phyloP scores from a whole-genome alignment of 2,329 filamentous ascomycete genomes.

The Hymenoscyphus albidus region DNA sequence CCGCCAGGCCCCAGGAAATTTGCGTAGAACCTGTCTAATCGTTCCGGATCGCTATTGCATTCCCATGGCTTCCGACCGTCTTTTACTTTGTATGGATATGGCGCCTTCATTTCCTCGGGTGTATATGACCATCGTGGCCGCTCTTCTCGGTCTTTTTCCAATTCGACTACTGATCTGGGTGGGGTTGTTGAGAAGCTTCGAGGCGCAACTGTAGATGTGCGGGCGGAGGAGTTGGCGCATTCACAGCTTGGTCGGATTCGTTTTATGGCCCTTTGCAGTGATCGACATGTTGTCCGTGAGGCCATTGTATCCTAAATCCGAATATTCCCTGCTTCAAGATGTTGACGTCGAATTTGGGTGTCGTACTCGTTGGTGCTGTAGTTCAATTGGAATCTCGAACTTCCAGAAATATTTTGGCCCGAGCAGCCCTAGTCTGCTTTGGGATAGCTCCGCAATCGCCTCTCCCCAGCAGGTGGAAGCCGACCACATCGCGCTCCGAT shows the following conservation, averaged over 20 bases:
- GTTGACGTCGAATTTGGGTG: conserved; percentile 1
- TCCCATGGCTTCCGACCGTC: conserved; percentile 53
- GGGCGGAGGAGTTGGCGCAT: conserved; percentile 22
- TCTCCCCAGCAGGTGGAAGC: conserved; percentile 14
- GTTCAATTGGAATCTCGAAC: background rate
- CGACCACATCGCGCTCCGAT: background rate
- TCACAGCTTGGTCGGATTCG: conserved; percentile 27
- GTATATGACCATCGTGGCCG: conserved; percentile 68
- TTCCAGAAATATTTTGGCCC: conserved; percentile 7
- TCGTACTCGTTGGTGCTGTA: background rate
- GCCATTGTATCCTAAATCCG: conserved; percentile 39
- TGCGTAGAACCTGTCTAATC: conserved; percentile 74
- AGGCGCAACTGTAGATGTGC: conserved; percentile 14
- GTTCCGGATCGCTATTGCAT: conserved; percentile 71
- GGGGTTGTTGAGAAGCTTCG: conserved; percentile 29
- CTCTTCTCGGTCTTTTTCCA: conserved; percentile 35
- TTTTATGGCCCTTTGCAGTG: conserved; percentile 37
- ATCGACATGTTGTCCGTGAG: conserved; percentile 43
- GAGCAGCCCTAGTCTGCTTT: conserved; percentile 10
- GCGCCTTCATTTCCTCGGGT: conserved; percentile 65
- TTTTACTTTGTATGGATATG: conserved; percentile 54
- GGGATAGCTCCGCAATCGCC: conserved; percentile 11
- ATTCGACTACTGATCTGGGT: conserved; percentile 29
- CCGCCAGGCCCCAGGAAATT: conserved; percentile 70
- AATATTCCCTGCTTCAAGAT: conserved; percentile 3